Conservation (phyloP, 352 stramenopile species). For the Phytopythium aichiense region DNA sequence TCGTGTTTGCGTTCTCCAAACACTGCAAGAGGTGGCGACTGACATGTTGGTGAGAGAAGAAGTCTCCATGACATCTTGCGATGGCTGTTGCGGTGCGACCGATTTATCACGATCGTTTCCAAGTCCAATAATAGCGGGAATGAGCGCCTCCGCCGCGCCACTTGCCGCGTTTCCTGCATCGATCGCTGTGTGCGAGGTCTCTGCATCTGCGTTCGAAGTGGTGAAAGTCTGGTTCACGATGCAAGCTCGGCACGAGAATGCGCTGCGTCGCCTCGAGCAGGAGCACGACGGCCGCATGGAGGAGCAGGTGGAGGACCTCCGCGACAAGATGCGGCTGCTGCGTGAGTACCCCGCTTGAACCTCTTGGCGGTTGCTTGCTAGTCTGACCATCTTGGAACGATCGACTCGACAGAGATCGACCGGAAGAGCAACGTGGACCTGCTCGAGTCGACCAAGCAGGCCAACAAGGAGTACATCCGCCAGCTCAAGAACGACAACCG, state of each 20-base stretch:
- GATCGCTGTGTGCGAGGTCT: background rate
- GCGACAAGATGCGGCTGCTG: conserved; percentile 82
- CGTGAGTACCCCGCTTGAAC: conserved; percentile 33
- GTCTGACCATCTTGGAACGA: background rate
- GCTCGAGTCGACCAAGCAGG: conserved; percentile 85
- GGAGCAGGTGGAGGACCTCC: conserved; percentile 77
- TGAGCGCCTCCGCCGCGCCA: background rate
- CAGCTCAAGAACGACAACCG: conserved; percentile 88
- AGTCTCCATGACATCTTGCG: background rate
- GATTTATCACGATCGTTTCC: background rate
- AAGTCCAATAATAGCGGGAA: background rate
- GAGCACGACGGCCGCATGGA: conserved; percentile 80
- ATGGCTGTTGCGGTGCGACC: background rate
- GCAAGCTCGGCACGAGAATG: conserved; percentile 63
- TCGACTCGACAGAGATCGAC: conserved; percentile 63
- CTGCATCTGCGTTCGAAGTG: background rate
- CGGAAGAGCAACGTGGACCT: conserved; percentile 83
- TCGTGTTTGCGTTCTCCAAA: too few species aligned
- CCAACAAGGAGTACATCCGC: conserved; percentile 88
- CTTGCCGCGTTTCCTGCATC: background rate
- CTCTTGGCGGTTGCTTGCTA: background rate
- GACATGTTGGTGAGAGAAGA: too few species aligned
- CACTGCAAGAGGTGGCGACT: too few species aligned
- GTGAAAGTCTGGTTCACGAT: conserved; percentile 11
- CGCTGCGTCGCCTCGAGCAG: conserved; percentile 74